A percentile compares a stretch with the other conserved stretches of the same genome.
Conservation (phyloP, 495 filamentous ascomycete species). For the Pseudevernia furfuracea region DNA sequence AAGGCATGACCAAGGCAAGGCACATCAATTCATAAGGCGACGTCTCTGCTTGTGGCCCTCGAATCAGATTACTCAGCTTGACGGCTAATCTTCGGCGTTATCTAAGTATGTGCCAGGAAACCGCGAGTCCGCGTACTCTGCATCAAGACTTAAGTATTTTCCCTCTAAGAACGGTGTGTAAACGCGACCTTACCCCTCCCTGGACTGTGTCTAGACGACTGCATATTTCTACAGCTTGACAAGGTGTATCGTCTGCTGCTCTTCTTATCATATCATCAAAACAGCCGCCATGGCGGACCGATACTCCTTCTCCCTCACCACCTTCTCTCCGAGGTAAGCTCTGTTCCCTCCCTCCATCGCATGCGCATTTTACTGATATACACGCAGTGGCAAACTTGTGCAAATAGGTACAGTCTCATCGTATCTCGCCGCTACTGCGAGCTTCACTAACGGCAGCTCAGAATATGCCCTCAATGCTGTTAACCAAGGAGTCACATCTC, state of each 20-base stretch:
- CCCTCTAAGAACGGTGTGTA: neutral
- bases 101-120: too few relatives aligned
- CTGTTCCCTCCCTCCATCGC: neutral
- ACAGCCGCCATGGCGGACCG: constrained; percentile 76
- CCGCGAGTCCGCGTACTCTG: neutral
- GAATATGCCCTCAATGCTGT: constrained; percentile 99
- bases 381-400: constrained; percentile 79
- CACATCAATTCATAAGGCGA: neutral
- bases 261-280: neutral
- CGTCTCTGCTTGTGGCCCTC: neutral
- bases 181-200: neutral
- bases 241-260: neutral
- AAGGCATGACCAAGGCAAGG: constrained; percentile 8
- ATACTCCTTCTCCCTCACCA: constrained; percentile 99
- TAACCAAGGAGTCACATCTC: constrained; percentile 96
- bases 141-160: neutral
- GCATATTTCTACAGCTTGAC: neutral
- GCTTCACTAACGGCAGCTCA: constrained; percentile 32
- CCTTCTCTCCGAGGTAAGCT: constrained; percentile 89
- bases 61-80: neutral
- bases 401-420: constrained; percentile 48
- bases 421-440: constrained; percentile 8
- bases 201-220: neutral
- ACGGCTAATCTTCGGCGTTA: neutral
- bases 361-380: neutral